A percentile compares a stretch with the other conserved stretches of the same genome.
phyloP scores from a whole-genome alignment of 148 eudicot genomes.

The Cornus kousa region DNA sequence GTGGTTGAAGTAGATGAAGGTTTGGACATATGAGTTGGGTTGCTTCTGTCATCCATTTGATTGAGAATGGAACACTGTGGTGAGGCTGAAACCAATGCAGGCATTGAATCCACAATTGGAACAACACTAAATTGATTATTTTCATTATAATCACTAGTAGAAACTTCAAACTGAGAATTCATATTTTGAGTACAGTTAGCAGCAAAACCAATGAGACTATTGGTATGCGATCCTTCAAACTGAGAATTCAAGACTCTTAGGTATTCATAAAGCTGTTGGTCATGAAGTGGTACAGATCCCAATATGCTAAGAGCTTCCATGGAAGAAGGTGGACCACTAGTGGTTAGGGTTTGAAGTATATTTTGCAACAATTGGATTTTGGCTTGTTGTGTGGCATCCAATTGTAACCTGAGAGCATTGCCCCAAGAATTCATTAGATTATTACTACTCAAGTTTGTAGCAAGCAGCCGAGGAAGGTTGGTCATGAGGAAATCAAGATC shows the following conservation, averaged over 20 bases:
- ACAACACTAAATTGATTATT: not conserved
- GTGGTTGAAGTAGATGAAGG: slow-evolving; percentile 30
- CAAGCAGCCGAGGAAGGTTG: slow-evolving; percentile 46
- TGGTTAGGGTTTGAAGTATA: slow-evolving; percentile 42
- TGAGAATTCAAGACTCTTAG: slow-evolving; percentile 10
- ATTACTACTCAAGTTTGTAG: slow-evolving; percentile 11
- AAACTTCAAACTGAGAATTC: not conserved
- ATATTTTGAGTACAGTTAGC: not conserved
- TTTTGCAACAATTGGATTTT: slow-evolving; percentile 43
- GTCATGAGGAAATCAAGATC: slow-evolving; percentile 36
- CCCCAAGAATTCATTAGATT: slow-evolving; percentile 12
- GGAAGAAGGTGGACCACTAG: slow-evolving; percentile 8
- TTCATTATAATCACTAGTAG: no score
- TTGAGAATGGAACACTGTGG: slow-evolving; percentile 25
- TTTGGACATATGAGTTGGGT: slow-evolving; percentile 15
- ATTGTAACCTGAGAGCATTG: slow-evolving; percentile 19
- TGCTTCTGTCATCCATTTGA: slow-evolving; percentile 18
- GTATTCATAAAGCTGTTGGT: slow-evolving; percentile 13
- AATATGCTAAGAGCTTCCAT: slow-evolving; percentile 21
- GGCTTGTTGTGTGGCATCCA: slow-evolving; percentile 42
- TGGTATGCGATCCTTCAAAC: not conserved
- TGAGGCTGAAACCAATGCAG: slow-evolving; percentile 5
- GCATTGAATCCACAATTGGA: slow-evolving; percentile 20
- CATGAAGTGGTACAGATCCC: not conserved
- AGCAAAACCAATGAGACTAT: slow-evolving; percentile 11